Evolutionary conservation across 179 eudicot species (phyloP).

Genomic region (Carnegiea gigantea): DNA sequence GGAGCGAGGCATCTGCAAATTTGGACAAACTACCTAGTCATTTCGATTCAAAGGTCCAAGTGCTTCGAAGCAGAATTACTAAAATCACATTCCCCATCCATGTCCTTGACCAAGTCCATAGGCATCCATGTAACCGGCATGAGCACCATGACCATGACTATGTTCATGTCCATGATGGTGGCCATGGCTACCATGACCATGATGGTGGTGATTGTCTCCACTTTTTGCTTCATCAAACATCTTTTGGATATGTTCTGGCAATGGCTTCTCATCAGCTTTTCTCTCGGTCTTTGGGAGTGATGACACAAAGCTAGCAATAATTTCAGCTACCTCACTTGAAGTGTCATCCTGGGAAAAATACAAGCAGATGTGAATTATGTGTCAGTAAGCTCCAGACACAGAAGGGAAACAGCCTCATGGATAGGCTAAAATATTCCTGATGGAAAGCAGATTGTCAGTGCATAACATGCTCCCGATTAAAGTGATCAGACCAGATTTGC

Average conservation of each 20-base stretch:
- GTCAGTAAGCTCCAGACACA: no score
- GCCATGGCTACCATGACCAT: conserved; percentile 31
- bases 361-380: background rate
- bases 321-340: conserved; percentile 64
- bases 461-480: no score
- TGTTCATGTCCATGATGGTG: conserved; percentile 44
- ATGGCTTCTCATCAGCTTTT: conserved; percentile 45
- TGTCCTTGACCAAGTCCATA: conserved; percentile 62
- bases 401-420: background rate
- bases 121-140: conserved; percentile 49
- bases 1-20: background rate
- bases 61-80: background rate
- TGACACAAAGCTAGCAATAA: conserved; percentile 53
- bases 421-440: no score
- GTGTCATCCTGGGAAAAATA: conserved; percentile 51
- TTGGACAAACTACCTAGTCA: background rate
- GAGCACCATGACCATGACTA: conserved; percentile 30
- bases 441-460: no score
- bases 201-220: conserved; percentile 36
- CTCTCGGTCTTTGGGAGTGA: conserved; percentile 58
- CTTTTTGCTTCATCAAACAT: conserved; percentile 46
- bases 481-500: background rate
- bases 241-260: conserved; percentile 61
- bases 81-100: conserved; percentile 56
- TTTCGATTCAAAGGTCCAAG: background rate